Base-by-base conservation (phyloP, 2,329 filamentous ascomycete genomes). In the Cadophora sp. region DNA sequence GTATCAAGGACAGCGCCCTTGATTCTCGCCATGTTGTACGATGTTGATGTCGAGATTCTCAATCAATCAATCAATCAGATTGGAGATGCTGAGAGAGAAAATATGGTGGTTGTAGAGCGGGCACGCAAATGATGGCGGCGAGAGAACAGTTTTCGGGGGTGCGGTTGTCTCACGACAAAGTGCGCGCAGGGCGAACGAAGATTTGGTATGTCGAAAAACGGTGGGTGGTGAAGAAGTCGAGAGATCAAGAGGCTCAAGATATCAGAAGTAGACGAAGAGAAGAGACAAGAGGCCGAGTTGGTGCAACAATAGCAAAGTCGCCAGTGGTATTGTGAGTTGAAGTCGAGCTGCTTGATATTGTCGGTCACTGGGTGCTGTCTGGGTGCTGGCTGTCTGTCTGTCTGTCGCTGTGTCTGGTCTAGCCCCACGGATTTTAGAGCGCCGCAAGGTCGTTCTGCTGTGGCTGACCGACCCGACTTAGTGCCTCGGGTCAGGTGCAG, bases 61-160 rank as follows among this genome's bases (percentile, higher is more conserved):
- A 47, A n/a, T n/a, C n/a, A n/a, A n/a, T n/a, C n/a, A n/a, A n/a
- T n/a, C n/a, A n/a, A 47, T 62, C 39, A 59, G 27, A 59, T 45
- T 55, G 24, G 16, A 33, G 36, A 56, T 66, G 24, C 22, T 53
- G 64, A 60, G 41, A 64, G 50, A 66, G 62, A 47, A 51, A 65
- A 36, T 58, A 68, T 59, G 60, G 56, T 27, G 41, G 48, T 64
- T 51, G 51, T 63, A 20, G 48, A 11, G 50, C 36, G 59, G 53
- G 48, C 56, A 67, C 59, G 48, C 56, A 67, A 60, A 50, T 55
- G 59, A 66, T 59, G 64, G 65, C 53, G 64, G 60, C 53, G 64
- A 65, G 64, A 65, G 67, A 66, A 58, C 48, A 68, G 45, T 66
- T 66, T 64, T 68, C 64, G 45, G 64, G 55, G 58, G 58, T 60